These are phyloP conservation scores for Mediolabrus comicus DNA, from an alignment of 108 stramenopile genomes.

Conservation along the genomic window DNA sequence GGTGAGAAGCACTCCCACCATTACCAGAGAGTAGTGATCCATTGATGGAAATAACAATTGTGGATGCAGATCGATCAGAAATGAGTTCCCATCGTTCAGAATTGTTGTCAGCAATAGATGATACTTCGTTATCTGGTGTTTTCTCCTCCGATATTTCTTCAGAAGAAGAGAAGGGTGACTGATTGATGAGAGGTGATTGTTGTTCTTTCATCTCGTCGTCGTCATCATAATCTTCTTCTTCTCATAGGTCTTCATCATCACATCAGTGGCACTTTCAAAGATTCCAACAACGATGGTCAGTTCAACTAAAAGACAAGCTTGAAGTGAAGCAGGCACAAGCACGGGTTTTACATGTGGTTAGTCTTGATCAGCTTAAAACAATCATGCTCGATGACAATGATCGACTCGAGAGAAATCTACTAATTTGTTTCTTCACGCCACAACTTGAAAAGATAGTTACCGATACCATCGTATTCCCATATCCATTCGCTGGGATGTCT, in stretches of 20 bases:
- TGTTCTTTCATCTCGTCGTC: not conserved
- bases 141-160: constrained; percentile 19
- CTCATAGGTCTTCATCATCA: no score
- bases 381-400: constrained; percentile 53
- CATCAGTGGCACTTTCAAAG: not conserved
- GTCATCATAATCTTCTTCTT: constrained; percentile 27
- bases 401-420: constrained; percentile 50
- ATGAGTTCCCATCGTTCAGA: constrained; percentile 39
- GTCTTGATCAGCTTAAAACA: constrained; percentile 59
- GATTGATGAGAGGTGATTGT: constrained; percentile 12
- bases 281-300: not conserved
- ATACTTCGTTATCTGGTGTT: constrained; percentile 3
- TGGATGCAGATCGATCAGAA: constrained; percentile 38
- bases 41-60: constrained; percentile 33
- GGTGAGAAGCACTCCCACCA: constrained; percentile 11
- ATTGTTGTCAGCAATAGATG: not conserved
- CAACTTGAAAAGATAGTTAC: constrained; percentile 46
- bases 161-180: not conserved
- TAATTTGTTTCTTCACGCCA: constrained; percentile 56
- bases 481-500: constrained; percentile 66
- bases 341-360: constrained; percentile 63
- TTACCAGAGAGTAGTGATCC: constrained; percentile 16
- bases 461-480: constrained; percentile 67
- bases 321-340: constrained; percentile 58
- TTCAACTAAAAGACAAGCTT: constrained; percentile 52